phyloP scores from a whole-genome alignment of 495 filamentous ascomycete genomes.

The Xylaria intraflava region DNA sequence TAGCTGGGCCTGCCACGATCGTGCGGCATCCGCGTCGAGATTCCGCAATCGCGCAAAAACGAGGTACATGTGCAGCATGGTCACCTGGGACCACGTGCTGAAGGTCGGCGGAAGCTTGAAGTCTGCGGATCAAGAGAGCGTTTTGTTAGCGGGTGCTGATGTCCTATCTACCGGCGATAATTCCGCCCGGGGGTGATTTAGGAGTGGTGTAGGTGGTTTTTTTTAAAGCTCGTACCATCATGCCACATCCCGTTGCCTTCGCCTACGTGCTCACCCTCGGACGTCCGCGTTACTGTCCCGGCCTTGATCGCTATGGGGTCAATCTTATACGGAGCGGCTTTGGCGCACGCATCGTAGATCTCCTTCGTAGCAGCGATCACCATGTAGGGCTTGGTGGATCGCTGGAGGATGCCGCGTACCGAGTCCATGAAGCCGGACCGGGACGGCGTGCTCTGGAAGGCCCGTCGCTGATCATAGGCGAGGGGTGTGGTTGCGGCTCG shows the following conservation, averaged over 20 bases:
- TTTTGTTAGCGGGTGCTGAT: slow-evolving; percentile 17
- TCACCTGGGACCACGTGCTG: slow-evolving; percentile 90
- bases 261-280: slow-evolving; percentile 71
- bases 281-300: slow-evolving; percentile 54
- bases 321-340: slow-evolving; percentile 69
- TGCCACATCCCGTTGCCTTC: slow-evolving; percentile 77
- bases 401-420: slow-evolving; percentile 20
- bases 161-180: too few relatives aligned
- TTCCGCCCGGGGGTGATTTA: too few relatives aligned
- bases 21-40: slow-evolving; percentile 50
- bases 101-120: slow-evolving; percentile 75
- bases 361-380: slow-evolving; percentile 72
- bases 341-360: slow-evolving; percentile 69
- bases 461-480: slow-evolving; percentile 14
- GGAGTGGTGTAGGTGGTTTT: too few relatives aligned
- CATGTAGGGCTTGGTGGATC: slow-evolving; percentile 59
- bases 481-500: neutral
- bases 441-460: slow-evolving; percentile 17
- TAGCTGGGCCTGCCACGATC: slow-evolving; percentile 38
- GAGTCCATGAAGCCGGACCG: slow-evolving; percentile 11
- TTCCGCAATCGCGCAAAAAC: slow-evolving; percentile 78
- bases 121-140: slow-evolving; percentile 15
- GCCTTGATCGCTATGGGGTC: slow-evolving; percentile 50
- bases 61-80: slow-evolving; percentile 93
- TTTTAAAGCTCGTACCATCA: slow-evolving; percentile 47